These are phyloP conservation scores for Eucalyptus curtisii DNA, from an alignment of 345 rosid genomes.

Conservation along the genomic window DNA sequence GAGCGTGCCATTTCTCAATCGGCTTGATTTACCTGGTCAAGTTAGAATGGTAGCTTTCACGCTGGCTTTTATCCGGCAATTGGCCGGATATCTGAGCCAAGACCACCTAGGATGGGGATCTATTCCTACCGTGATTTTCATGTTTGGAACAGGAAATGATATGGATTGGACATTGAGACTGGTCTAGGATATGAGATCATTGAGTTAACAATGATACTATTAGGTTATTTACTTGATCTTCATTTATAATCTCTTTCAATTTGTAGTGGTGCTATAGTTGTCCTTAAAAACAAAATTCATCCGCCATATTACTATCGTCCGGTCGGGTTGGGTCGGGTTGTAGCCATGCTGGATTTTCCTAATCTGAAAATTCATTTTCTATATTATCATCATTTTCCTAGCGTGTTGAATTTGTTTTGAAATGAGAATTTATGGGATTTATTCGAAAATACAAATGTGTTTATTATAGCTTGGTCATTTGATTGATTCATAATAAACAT, in stretches of 20 bases:
- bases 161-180: not conserved
- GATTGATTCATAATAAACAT: not conserved
- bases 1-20: not conserved
- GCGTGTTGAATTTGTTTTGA: not conserved
- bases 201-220: not conserved
- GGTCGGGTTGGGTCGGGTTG: fast-evolving
- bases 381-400: no score
- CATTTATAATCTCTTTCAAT: not conserved
- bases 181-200: not conserved
- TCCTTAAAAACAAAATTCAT: not conserved
- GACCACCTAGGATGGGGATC: not conserved
- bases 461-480: not conserved
- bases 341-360: not conserved
- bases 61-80: not conserved
- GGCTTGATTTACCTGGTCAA: not conserved
- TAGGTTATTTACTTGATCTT: not conserved
- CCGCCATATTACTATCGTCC: not conserved
- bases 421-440: not conserved
- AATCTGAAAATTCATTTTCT: no score
- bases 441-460: not conserved
- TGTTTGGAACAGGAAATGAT: not conserved
- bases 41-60: not conserved
- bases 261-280: not conserved
- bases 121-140: not conserved
- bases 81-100: not conserved